Conservation (phyloP, 2,329 filamentous ascomycete species). For the Xylaria sp. region DNA sequence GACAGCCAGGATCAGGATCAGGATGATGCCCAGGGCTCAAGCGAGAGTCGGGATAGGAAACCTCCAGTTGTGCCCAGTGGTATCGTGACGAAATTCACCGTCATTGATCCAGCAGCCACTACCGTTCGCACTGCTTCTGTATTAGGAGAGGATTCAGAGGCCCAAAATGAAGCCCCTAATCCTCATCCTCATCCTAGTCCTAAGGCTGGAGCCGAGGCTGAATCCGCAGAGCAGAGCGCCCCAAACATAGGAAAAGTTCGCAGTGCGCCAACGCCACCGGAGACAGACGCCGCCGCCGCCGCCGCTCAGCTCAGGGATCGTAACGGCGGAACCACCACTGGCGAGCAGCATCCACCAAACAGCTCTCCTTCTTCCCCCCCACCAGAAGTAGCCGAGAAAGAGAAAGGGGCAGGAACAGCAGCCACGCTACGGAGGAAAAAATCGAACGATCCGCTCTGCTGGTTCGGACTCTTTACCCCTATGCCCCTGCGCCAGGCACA, state of each 20-base stretch:
- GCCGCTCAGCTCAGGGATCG: conserved; percentile 5
- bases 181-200: neutral
- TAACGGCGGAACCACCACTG: neutral
- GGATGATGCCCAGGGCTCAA: neutral
- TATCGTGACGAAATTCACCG: conserved; percentile 42
- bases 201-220: conserved; percentile 9
- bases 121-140: neutral
- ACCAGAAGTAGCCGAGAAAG: conserved; percentile 27
- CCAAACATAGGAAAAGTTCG: conserved; percentile 6
- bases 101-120: conserved; percentile 27
- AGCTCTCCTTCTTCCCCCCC: too few relatives aligned
- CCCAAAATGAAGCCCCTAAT: conserved; percentile 6
- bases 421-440: conserved; percentile 32
- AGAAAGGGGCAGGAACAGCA: neutral
- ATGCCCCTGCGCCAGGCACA: conserved; percentile 68
- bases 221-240: conserved; percentile 17
- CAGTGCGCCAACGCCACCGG: neutral
- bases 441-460: conserved; percentile 64
- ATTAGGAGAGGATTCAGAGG: conserved; percentile 24
- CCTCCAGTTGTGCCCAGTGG: conserved; percentile 20
- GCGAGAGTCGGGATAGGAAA: conserved; percentile 7
- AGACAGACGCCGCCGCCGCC: neutral
- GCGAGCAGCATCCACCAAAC: neutral
- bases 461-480: conserved; percentile 68
- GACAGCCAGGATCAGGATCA: neutral